Evolutionary conservation across 164 flowering plant genomes (phyloP).

Genomic region (Tetrastigma voinierianum): DNA sequence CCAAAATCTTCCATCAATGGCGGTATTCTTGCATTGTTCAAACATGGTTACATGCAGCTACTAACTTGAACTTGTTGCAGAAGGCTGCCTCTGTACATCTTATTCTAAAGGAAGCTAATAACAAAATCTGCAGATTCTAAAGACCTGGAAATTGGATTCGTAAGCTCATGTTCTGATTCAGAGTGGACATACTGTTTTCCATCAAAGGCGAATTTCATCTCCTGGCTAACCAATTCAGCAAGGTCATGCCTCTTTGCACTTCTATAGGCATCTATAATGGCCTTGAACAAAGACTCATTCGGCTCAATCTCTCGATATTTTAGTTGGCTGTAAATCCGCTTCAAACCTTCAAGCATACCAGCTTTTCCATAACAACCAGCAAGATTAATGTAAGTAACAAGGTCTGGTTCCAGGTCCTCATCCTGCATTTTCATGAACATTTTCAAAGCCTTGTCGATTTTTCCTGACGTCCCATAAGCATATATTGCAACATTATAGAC

Average conservation of each 20-base stretch:
- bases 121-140: background rate
- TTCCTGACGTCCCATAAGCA: slow-evolving; percentile 52
- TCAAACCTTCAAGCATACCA: slow-evolving; percentile 80
- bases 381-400: slow-evolving; percentile 65
- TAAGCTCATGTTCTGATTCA: slow-evolving; percentile 27
- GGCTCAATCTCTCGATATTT: slow-evolving; percentile 63
- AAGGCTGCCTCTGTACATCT: background rate
- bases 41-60: too few species aligned
- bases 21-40: too few species aligned
- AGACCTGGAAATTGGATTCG: slow-evolving; percentile 4
- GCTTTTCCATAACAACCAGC: slow-evolving; percentile 81
- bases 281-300: slow-evolving; percentile 57
- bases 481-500: slow-evolving; percentile 76
- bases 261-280: slow-evolving; percentile 63
- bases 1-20: too few species aligned
- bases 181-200: slow-evolving; percentile 22
- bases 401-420: slow-evolving; percentile 63
- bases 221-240: slow-evolving; percentile 59
- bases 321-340: slow-evolving; percentile 57
- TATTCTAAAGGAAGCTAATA: background rate
- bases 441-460: slow-evolving; percentile 64
- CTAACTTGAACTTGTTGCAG: too few species aligned
- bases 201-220: slow-evolving; percentile 53
- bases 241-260: slow-evolving; percentile 54
- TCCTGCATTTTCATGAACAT: slow-evolving; percentile 82